Evolutionary conservation across 768 basidiomycete species (phyloP), one percentile per base, ranked within the genome.

Genomic region (Mycena alexandri): DNA sequence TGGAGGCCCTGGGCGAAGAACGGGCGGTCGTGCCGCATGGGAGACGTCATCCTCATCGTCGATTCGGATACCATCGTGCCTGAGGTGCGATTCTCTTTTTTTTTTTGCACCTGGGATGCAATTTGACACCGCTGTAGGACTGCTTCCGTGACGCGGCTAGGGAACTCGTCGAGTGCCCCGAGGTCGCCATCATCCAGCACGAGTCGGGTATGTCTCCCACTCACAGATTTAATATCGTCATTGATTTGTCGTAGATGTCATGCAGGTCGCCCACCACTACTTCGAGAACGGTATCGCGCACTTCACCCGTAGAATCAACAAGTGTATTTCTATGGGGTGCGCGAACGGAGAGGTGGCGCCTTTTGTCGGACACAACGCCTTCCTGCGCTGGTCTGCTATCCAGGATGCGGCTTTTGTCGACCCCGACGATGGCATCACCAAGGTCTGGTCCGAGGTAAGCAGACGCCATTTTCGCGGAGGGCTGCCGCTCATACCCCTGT

Each of bases 211-310:
- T 58, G 82, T 75, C n/a, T 61, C n/a, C 33, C 41, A 41, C 41
- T 14, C 63, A 53, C 52, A 70, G 61, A 72, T 57, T 46, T 47
- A 56, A 16, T n/a, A 50, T 33, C 22, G 34, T 50, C 13, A 13
- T 43, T 50, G 33, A 14, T 41, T 41, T 29, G 34, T 69, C 21
- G 6, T 63, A 88, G 93, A 94, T 72, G 94, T 96, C 71, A 94
- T 95, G 90, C 93, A 96, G 78, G 93, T 95, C 61, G 93, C 90
- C 0, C 83, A 92, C 76, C 91, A 95, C 77, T 96, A 92, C 79
- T 96, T 96, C 73, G 95, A 97, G 76, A 95, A 95, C 71, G 93
- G 93, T 19, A 90, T 96, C 67, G 88, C 95, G 14, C 90, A 91
- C 77, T 96, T 97, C 79, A 96, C 95, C 1, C 88, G 89, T 22